phyloP scores from a whole-genome alignment of 805 yeast genomes.

The Wickerhamiella spandovensis region DNA sequence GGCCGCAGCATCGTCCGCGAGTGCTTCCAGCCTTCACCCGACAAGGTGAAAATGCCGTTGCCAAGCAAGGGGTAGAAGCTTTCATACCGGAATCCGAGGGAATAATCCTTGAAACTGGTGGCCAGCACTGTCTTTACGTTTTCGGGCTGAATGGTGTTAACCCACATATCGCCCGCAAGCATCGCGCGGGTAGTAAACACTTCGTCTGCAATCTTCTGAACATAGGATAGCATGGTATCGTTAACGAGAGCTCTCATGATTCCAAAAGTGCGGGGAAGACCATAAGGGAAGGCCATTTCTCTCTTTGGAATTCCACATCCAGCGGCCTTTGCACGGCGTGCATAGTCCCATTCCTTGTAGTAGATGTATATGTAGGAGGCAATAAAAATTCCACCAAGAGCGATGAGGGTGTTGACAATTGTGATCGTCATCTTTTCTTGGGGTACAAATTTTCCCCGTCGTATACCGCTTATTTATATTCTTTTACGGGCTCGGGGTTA shows the following conservation, averaged over 20 bases:
- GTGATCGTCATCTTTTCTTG: neutral
- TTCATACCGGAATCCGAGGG: conserved; percentile 19
- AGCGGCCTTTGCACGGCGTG: neutral
- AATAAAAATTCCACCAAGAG: neutral
- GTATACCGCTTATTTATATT: neutral
- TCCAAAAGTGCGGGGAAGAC: conserved; percentile 3
- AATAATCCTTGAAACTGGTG: conserved; percentile 19
- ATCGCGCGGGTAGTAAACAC: conserved; percentile 6
- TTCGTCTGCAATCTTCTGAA: conserved; percentile 3
- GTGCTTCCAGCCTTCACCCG: conserved; percentile 24
- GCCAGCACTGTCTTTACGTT: conserved; percentile 20
- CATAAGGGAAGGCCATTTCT: conserved; percentile 9
- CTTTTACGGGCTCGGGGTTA: neutral
- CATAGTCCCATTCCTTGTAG: neutral
- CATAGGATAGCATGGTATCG: conserved; percentile 7
- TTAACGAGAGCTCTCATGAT: conserved; percentile 2
- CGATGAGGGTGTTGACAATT: neutral
- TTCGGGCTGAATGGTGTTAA: conserved; percentile 20
- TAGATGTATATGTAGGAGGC: neutral
- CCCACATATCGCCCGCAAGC: conserved; percentile 11
- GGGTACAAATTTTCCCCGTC: no score
- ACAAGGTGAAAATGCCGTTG: conserved; percentile 21
- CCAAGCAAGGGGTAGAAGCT: conserved; percentile 17
- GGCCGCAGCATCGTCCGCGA: conserved; percentile 22
- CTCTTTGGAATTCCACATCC: conserved; percentile 8